phyloP scores from a whole-genome alignment of 2,329 filamentous ascomycete genomes.

The Aspergillus fijiensis region DNA sequence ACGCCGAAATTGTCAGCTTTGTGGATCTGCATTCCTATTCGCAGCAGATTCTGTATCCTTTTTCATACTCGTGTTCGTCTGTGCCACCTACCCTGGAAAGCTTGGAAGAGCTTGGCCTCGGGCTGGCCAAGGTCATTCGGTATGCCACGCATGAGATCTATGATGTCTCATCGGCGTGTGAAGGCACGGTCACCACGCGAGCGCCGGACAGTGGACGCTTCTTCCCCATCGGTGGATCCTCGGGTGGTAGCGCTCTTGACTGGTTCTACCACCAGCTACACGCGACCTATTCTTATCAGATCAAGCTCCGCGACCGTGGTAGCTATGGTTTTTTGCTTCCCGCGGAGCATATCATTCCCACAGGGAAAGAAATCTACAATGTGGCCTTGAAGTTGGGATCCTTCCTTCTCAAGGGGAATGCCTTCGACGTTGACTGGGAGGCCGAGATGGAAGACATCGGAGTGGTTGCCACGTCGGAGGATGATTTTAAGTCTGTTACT shows the following conservation, averaged over 20 bases:
- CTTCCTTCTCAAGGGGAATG: constrained; percentile 49
- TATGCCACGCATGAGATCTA: constrained; percentile 74
- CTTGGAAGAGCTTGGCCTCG: constrained; percentile 82
- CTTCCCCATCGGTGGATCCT: constrained; percentile 64
- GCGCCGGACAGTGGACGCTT: constrained; percentile 28
- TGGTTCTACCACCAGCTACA: constrained; percentile 90
- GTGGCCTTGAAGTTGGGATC: constrained; percentile 81
- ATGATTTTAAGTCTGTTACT: not conserved
- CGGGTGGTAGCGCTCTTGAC: constrained; percentile 84
- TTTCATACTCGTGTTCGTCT: constrained; percentile 76
- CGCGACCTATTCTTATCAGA: constrained; percentile 85
- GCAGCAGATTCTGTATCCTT: constrained; percentile 91
- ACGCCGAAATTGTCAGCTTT: constrained; percentile 76
- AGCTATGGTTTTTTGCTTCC: constrained; percentile 93
- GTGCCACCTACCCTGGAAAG: constrained; percentile 86
- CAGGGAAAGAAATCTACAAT: constrained; percentile 81
- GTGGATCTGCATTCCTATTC: constrained; percentile 93
- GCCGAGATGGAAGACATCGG: constrained; percentile 14
- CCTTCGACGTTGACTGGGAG: constrained; percentile 16
- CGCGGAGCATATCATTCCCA: constrained; percentile 80
- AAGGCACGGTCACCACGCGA: constrained; percentile 62
- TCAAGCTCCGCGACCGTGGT: constrained; percentile 87
- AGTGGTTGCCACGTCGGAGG: not conserved
- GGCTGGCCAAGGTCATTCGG: constrained; percentile 84
- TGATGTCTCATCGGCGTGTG: constrained; percentile 79